Evolutionary conservation across 2,329 filamentous ascomycete species (phyloP).

Genomic region (Aurifilum marmelostoma): DNA sequence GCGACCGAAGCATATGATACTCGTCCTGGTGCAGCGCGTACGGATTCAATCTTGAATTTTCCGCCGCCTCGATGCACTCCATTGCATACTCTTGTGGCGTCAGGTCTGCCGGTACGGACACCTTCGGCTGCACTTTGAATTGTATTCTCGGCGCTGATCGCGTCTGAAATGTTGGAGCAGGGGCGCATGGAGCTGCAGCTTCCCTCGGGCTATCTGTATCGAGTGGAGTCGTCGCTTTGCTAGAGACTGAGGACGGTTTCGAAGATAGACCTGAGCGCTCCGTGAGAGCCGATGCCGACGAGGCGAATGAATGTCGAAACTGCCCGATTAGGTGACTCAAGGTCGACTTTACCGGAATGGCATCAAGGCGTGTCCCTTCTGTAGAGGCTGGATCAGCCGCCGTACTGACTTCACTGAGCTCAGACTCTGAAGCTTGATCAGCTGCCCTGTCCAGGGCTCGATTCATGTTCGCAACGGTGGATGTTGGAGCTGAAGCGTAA

Average conservation of each 20-base stretch:
- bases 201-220: conserved; percentile 48
- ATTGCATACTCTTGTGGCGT: conserved; percentile 79
- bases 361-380: conserved; percentile 13
- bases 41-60: conserved; percentile 86
- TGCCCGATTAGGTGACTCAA: conserved; percentile 28
- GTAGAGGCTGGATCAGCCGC: conserved; percentile 9
- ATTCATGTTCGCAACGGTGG: background rate
- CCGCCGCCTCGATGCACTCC: conserved; percentile 87
- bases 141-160: conserved; percentile 40
- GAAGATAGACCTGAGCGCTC: conserved; percentile 62
- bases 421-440: conserved; percentile 15
- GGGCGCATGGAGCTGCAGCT: conserved; percentile 29
- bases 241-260: conserved; percentile 57
- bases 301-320: conserved; percentile 48
- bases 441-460: background rate
- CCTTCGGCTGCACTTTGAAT: conserved; percentile 71
- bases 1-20: conserved; percentile 76
- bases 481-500: background rate
- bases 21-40: conserved; percentile 86
- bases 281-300: conserved; percentile 56
- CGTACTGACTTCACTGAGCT: conserved; percentile 22
- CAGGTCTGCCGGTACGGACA: conserved; percentile 80
- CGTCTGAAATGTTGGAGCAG: conserved; percentile 32
- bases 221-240: conserved; percentile 66
- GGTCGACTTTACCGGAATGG: conserved; percentile 23